Evolutionary conservation across 208 protist species (phyloP).

Genomic region (Leishmania gerbilli): DNA sequence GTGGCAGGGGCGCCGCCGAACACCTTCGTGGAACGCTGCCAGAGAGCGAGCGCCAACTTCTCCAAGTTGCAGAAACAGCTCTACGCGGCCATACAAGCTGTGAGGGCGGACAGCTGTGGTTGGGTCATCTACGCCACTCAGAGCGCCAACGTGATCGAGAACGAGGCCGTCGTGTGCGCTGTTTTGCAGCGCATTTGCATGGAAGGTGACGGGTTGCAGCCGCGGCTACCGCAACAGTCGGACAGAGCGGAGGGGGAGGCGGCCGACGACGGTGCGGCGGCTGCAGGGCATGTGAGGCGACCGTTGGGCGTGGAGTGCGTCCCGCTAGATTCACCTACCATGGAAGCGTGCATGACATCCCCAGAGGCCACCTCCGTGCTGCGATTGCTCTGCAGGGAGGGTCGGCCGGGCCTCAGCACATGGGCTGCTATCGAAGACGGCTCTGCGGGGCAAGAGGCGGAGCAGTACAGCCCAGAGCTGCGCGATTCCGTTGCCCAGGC

Average conservation of each 20-base stretch:
- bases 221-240: neutral
- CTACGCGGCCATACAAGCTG: conserved; percentile 23
- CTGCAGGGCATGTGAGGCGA: neutral
- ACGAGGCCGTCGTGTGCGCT: conserved; percentile 93
- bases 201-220: neutral
- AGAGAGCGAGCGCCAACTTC: conserved; percentile 43
- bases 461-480: conserved; percentile 29
- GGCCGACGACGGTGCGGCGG: neutral
- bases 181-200: conserved; percentile 42
- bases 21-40: conserved; percentile 53
- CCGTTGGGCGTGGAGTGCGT: conserved; percentile 29
- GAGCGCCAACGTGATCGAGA: conserved; percentile 94
- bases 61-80: conserved; percentile 44
- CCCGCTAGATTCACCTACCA: conserved; percentile 11
- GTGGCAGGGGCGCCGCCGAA: conserved; percentile 26
- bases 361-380: conserved; percentile 20
- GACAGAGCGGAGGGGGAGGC: neutral
- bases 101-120: conserved; percentile 31
- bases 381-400: conserved; percentile 12
- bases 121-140: conserved; percentile 93
- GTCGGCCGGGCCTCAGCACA: conserved; percentile 39
- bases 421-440: conserved; percentile 69
- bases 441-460: conserved; percentile 37
- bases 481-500: conserved; percentile 38
- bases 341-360: conserved; percentile 1